Base-by-base conservation (phyloP, 208 protist species). In the Endotrypanum monterogeii region DNA sequence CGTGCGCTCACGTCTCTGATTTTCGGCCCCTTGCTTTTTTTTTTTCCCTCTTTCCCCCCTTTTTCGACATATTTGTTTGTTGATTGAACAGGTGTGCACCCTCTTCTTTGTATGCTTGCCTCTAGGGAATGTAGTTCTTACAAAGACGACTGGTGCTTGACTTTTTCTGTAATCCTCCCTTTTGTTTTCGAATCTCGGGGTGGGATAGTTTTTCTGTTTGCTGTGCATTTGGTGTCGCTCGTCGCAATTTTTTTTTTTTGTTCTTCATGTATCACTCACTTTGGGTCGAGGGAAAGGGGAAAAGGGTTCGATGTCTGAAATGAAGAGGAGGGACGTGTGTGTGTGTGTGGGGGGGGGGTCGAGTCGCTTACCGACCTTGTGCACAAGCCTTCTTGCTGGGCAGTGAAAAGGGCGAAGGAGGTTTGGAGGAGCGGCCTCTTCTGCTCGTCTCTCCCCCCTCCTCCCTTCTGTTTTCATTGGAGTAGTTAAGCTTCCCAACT, bases 181-280 rank as follows among this genome's bases (percentile, higher is more conserved):
- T 80, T 58, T 74, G 23, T 12, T 41, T 55, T 58, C 35, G n/a
- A 30, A 0, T 62, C 16, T 7, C 46, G 37, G 32, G 20, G 6
- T 28, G 14, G n/a, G 30, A 46, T 76, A 20, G 23, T 58, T 61
- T 57, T 1, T 51, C 41, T 67, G 69, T 18, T 35, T 68, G 63
- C 62, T 48, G 35, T 30, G 60, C 37, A 30, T 39, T 65, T 41
- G 60, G n/a, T n/a, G n/a, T n/a, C n/a, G n/a, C n/a, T n/a, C n/a
- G n/a, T n/a, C n/a, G n/a, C n/a, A n/a, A 1, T 35, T 63, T 35
- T 44, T 35, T 44, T 35, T 63, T 14, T 61, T n/a, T 65, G 37
- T 7, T 11, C 25, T 48, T 3, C 28, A 16, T 44, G 60, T 8
- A 8, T 39, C 9, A 62, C 18, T 44, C 35, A 25, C 35, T 8